Evolutionary conservation across 306 rosid species (phyloP).

Genomic region (Castanospermum australe): DNA sequence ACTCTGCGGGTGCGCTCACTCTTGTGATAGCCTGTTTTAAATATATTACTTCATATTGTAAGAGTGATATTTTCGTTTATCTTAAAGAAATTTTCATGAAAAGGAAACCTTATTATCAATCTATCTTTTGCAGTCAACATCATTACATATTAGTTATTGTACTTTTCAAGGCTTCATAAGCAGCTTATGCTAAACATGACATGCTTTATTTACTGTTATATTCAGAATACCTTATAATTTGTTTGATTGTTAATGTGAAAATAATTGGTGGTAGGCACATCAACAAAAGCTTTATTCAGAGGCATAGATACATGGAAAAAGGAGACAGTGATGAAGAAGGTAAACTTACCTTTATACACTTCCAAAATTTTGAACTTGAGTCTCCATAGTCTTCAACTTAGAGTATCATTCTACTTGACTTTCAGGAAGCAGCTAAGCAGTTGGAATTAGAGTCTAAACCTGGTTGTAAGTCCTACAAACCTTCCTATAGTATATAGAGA

Average conservation of each 20-base stretch:
- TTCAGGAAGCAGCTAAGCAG: conserved; percentile 68
- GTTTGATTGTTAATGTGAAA: conserved; percentile 6
- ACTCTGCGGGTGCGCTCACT: background rate
- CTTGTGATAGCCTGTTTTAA: background rate
- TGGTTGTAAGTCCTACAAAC: conserved; percentile 40
- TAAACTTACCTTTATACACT: conserved; percentile 2
- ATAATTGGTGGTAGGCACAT: conserved; percentile 48
- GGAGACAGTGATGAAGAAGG: conserved; percentile 74
- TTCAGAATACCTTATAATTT: background rate
- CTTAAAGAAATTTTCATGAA: background rate
- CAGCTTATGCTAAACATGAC: background rate
- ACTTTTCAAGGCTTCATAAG: background rate
- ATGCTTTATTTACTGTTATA: background rate
- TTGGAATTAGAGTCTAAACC: conserved; percentile 53
- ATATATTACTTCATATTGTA: background rate
- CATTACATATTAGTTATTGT: background rate
- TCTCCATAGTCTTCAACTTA: background rate
- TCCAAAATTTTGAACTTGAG: background rate
- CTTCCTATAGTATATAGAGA: background rate
- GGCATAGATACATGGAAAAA: conserved; percentile 79
- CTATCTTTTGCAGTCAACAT: background rate
- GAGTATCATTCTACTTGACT: conserved; percentile 20
- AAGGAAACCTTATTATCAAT: background rate
- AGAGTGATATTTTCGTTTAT: background rate
- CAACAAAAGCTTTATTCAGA: conserved; percentile 73